These are phyloP conservation scores for Saturnispora saitoi DNA, from an alignment of 805 yeast species.

Conservation along the genomic window DNA sequence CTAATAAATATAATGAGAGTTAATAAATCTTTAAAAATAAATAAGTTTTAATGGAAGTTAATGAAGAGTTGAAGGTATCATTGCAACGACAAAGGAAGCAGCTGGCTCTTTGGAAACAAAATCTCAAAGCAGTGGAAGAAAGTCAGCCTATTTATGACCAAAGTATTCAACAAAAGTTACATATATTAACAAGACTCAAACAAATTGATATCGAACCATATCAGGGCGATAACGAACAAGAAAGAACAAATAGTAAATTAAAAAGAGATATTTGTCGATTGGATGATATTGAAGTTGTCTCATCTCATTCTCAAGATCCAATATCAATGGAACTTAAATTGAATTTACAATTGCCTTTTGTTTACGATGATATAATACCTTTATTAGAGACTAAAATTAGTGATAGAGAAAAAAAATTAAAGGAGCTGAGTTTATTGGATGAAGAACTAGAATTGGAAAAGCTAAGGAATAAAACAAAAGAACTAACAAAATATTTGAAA, in stretches of 20 bases:
- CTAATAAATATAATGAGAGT: background rate
- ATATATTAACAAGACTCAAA: slow-evolving; percentile 1
- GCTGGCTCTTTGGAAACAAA: background rate
- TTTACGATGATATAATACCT: background rate
- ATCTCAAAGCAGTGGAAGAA: background rate
- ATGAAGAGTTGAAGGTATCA: background rate
- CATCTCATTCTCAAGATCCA: background rate
- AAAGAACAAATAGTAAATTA: background rate
- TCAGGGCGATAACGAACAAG: background rate
- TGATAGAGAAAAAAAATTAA: background rate
- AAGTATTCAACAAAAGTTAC: background rate
- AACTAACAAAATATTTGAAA: slow-evolving; percentile 21
- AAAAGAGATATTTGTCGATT: background rate
- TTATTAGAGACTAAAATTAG: background rate
- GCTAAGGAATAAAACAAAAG: slow-evolving; percentile 17
- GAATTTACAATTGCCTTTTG: background rate
- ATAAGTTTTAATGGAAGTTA: background rate
- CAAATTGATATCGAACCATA: background rate
- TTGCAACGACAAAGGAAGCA: background rate
- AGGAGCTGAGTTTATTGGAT: background rate
- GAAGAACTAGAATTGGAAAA: slow-evolving; percentile 9
- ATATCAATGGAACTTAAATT: background rate
- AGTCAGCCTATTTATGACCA: background rate
- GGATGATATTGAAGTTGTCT: background rate
- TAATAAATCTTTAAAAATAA: background rate